Base-by-base conservation (phyloP, 352 stramenopile species). In the Globisporangium splendens region DNA sequence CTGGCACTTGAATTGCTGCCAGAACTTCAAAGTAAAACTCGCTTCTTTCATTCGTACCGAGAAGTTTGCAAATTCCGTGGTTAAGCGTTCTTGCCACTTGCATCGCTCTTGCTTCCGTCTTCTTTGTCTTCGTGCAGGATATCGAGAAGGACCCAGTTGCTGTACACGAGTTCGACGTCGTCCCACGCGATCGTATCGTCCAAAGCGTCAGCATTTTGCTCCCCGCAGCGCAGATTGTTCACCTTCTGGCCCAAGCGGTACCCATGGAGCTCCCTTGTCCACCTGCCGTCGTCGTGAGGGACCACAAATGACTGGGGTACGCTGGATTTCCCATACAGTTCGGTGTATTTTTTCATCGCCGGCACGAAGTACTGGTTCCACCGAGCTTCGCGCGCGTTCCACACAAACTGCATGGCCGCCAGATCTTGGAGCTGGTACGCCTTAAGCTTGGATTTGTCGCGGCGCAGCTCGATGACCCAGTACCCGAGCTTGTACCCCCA, bases 401-500 rank as follows among this genome's bases (percentile, higher is more conserved):
- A 79, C 31, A 59, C 70, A 54, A 79, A 79, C 8, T 62, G 17
- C 17, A 79, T 52, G 13, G n/a, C 39, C 33, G 58, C 44, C 22
- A 79, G 24, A 35, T 79, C 70, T 15, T 68, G 33, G 1, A 76
- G 58, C 61, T 79, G 70, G n/a, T 79, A 76, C 39, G 33, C 15
- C 28, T 55, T 50, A 20, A 79, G 44, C 7, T 62, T 72, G 20
- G 59, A 44, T 44, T 64, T 64, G 47, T 51, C 55, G 10, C 70
- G 70, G 11, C 70, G 70, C 31, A 79, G 54, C 38, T 79, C 70
- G 14, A 60, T 66, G 33, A 63, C 61, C 70, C 70, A 79, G 54
- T 74, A 79, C 20, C 71, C 71, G 20, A 79, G 48, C 31, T 72
- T 75, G 62, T 77, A 79, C 0, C 68, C 71, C 69, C 69, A 77